Evolutionary conservation across 768 basidiomycete species (phyloP).

Genomic region (Lepiota subincarnata): DNA sequence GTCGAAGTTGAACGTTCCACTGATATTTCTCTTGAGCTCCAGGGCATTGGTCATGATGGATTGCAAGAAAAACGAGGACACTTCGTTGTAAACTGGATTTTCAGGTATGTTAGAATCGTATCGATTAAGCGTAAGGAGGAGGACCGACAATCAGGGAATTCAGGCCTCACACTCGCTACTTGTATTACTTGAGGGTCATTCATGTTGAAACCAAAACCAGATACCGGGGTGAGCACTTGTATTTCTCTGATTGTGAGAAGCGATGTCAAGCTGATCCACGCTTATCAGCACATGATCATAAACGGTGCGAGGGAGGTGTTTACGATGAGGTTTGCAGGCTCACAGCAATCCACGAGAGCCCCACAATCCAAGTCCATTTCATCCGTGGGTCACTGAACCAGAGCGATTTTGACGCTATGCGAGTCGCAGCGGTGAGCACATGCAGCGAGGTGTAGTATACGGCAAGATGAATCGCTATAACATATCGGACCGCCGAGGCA

Average conservation of each 20-base stretch:
- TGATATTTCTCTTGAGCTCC: background rate
- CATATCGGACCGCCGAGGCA: background rate
- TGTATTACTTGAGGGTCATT: background rate
- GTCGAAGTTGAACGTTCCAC: background rate
- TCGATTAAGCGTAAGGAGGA: background rate
- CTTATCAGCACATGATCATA: background rate
- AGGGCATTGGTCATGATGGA: background rate
- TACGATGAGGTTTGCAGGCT: conserved; percentile 3
- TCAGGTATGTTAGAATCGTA: background rate
- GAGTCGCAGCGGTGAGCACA: background rate
- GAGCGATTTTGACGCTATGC: background rate
- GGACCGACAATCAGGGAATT: background rate
- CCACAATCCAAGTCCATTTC: conserved; percentile 5
- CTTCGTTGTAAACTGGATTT: background rate
- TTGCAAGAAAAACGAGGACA: background rate
- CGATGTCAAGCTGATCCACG: background rate
- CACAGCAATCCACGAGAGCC: background rate
- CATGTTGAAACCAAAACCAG: background rate
- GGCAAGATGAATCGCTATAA: background rate
- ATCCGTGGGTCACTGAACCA: background rate
- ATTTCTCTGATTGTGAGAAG: background rate
- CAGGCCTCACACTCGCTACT: background rate
- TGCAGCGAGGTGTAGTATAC: background rate
- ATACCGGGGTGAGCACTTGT: background rate
- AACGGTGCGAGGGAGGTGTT: too few relatives aligned